Evolutionary conservation across 2,329 filamentous ascomycete genomes (phyloP), one percentile per base, ranked within the genome.

Genomic region (Ophiostoma ips): DNA sequence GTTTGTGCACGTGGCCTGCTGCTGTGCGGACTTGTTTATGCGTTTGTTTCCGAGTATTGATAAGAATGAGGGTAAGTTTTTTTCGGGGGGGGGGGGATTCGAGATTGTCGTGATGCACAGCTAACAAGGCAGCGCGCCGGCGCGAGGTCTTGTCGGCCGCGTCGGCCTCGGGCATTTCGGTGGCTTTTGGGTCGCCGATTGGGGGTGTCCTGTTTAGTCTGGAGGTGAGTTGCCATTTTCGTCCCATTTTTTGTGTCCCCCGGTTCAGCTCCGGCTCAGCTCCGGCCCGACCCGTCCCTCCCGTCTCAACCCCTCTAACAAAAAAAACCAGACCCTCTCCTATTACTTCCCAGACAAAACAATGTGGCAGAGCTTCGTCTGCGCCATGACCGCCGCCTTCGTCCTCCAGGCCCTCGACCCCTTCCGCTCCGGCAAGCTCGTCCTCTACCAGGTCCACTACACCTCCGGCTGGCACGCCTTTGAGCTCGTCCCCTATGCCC

Each of bases 301-400:
- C n/a, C n/a, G n/a, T n/a, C n/a, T n/a, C n/a, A n/a, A n/a, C n/a
- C n/a, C n/a, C n/a, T n/a, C n/a, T n/a, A n/a, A n/a, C n/a, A n/a
- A n/a, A n/a, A n/a, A n/a, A n/a, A n/a, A n/a, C n/a, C 10, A 85
- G 77, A 87, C 94, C 75, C 71, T 96, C 3, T 94, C 88, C 1
- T 96, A 95, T 64, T 96, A 95, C 65, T 96, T 96, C 58, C 90
- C 92, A 0, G 90, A 96, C 67, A 96, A 96, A 66, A 96, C 92
- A 10, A 96, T 98, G 92, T 98, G 92, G 92, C 92, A 95, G 64
- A 95, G 88, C 60, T 98, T 98, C 61, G 92, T 98, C 37, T 96
- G 92, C 60, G 92, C 92, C 62, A 96, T 96, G 89, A 87, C 94
- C n/a, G 92, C 89, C 15, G 90, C 92, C 16, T 87, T 96, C 35